Percentiles rank a stretch among this genome's conserved stretches.
phyloP scores from a whole-genome alignment of 257 asterid species.

The Petunia secreta region DNA sequence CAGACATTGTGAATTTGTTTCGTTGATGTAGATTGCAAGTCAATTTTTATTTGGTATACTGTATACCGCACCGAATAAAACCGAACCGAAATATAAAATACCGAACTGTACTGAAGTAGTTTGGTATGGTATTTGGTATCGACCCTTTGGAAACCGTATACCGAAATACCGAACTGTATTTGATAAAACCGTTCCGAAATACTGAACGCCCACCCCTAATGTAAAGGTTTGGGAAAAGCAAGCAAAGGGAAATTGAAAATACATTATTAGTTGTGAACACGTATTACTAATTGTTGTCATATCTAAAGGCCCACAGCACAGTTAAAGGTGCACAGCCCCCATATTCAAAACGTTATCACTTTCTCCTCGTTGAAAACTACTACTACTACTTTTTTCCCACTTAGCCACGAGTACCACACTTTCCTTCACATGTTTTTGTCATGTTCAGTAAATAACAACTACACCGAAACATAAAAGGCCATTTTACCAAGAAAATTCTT shows the following conservation, averaged over 20 bases:
- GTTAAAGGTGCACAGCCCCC: neutral
- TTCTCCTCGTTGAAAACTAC: neutral
- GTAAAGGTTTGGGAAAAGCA: neutral
- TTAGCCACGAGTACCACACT: constrained; percentile 12
- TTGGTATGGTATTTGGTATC: too few species aligned
- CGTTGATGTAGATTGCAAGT: too few species aligned
- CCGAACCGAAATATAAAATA: too few species aligned
- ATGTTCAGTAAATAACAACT: constrained; percentile 14
- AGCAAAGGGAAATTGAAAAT: neutral
- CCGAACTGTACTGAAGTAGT: too few species aligned
- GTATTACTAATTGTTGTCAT: neutral
- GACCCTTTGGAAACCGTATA: too few species aligned
- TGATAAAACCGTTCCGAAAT: too few species aligned
- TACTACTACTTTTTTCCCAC: constrained; percentile 9
- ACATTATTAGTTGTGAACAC: neutral
- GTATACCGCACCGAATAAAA: too few species aligned
- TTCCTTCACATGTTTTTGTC: constrained; percentile 18
- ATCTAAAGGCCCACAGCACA: neutral
- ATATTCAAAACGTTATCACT: constrained; percentile 24
- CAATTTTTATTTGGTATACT: too few species aligned
- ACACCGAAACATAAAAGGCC: neutral
- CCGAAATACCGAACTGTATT: too few species aligned
- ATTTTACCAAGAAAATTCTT: neutral
- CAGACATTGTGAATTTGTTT: too few species aligned
- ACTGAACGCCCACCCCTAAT: too few species aligned